Evolutionary conservation across 495 filamentous ascomycete species (phyloP).

Genomic region (Lichina pygmaea): DNA sequence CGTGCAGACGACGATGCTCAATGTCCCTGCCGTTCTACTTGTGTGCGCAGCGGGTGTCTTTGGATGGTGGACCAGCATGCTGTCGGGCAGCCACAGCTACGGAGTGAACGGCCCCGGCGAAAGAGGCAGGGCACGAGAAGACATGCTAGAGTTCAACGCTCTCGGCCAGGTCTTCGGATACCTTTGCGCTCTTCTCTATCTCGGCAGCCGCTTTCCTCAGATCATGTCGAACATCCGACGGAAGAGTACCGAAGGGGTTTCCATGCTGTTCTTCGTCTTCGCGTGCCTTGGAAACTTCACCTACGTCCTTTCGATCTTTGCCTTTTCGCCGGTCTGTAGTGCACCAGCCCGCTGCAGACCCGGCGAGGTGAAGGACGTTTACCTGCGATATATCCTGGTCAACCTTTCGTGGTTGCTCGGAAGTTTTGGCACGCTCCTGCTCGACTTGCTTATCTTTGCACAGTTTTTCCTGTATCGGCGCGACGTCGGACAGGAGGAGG

Average conservation of each 20-base stretch:
- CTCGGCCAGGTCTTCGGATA: constrained; percentile 73
- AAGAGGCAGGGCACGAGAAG: not conserved
- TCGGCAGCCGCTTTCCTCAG: constrained; percentile 70
- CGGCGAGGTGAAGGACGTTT: constrained; percentile 30
- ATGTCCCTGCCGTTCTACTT: constrained; percentile 39
- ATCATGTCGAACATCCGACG: constrained; percentile 70
- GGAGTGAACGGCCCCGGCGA: constrained; percentile 1
- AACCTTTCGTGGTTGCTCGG: constrained; percentile 78
- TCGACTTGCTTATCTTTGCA: constrained; percentile 66
- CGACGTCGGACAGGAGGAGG: not conserved
- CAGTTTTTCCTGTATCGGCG: constrained; percentile 72
- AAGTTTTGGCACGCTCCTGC: constrained; percentile 57
- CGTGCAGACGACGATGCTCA: constrained; percentile 38
- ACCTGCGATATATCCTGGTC: constrained; percentile 56
- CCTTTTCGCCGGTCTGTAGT: constrained; percentile 40
- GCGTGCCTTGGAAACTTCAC: constrained; percentile 85
- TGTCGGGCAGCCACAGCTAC: constrained; percentile 5
- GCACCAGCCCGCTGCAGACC: constrained; percentile 14
- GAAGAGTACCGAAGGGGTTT: constrained; percentile 76
- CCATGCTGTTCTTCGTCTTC: constrained; percentile 84
- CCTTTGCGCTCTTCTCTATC: constrained; percentile 63
- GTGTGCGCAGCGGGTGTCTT: constrained; percentile 60
- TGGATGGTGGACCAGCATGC: constrained; percentile 56
- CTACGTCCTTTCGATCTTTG: constrained; percentile 76
- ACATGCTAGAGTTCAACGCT: constrained; percentile 31